A percentile compares a stretch with the other conserved stretches of the same genome.
Evolutionary conservation across 345 rosid species (phyloP).

Genomic region (Erucastrum elatum): DNA sequence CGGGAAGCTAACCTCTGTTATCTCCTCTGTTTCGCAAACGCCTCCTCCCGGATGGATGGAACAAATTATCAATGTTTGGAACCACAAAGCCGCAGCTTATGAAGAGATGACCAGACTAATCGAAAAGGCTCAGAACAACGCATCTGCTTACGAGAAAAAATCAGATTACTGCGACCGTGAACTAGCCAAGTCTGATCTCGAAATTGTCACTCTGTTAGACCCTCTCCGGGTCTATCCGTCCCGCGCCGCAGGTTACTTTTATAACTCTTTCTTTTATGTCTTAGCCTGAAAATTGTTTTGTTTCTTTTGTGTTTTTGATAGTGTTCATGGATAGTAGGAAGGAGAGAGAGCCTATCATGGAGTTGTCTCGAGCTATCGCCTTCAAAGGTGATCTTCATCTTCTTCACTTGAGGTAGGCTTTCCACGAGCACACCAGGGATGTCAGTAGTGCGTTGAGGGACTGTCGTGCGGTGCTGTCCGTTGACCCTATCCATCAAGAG

Average conservation of each 20-base stretch:
- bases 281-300: background rate
- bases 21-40: conserved; percentile 56
- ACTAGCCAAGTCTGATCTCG: conserved; percentile 79
- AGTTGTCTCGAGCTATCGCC: conserved; percentile 80
- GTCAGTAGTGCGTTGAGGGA: conserved; percentile 68
- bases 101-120: conserved; percentile 92
- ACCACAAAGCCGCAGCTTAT: conserved; percentile 72
- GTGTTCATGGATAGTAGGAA: conserved; percentile 90
- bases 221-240: conserved; percentile 98
- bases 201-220: conserved; percentile 86
- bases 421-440: conserved; percentile 80
- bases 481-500: conserved; percentile 92
- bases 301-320: conserved; percentile 31
- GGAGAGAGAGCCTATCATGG: conserved; percentile 86
- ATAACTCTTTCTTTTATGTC: too few relatives aligned
- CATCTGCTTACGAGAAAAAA: conserved; percentile 95
- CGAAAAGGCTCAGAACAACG: conserved; percentile 80
- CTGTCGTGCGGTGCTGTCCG: conserved; percentile 94
- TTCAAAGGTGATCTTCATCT: conserved; percentile 95
- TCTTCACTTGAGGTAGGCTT: conserved; percentile 89
- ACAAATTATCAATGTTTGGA: background rate
- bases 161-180: conserved; percentile 96
- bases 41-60: too few relatives aligned
- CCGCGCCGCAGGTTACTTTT: conserved; percentile 81
- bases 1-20: conserved; percentile 75